A percentile compares a stretch with the other conserved stretches of the same genome.
Conservation (phyloP, 2,329 filamentous ascomycete species). For the Talaromyces verruculosus region DNA sequence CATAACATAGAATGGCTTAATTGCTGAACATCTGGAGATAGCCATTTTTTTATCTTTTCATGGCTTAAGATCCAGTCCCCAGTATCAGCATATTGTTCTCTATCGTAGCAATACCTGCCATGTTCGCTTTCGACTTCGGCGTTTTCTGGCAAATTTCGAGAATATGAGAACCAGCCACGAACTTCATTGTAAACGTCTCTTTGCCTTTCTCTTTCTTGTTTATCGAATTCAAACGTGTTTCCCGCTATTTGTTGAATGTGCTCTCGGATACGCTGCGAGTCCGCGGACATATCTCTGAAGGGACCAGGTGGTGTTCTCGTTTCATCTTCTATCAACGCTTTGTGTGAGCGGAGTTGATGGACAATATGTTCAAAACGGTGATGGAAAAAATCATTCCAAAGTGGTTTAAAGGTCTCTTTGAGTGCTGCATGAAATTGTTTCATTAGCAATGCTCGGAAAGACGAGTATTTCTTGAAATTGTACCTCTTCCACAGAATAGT, state of each 20-base stretch:
- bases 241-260: not conserved
- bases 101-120: constrained; percentile 5
- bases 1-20: constrained; percentile 6
- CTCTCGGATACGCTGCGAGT: constrained; percentile 2
- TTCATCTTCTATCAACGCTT: constrained; percentile 9
- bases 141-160: not conserved
- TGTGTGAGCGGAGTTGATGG: not conserved
- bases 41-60: constrained; percentile 5
- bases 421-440: not conserved
- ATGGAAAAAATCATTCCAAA: constrained; percentile 7
- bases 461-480: not conserved
- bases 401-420: not conserved
- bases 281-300: not conserved
- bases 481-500: constrained; percentile 9
- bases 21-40: not conserved
- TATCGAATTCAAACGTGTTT: not conserved
- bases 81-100: constrained; percentile 3
- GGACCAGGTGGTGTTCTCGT: not conserved
- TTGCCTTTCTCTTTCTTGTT: constrained; percentile 1
- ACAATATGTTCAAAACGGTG: not conserved
- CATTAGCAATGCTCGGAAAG: not conserved
- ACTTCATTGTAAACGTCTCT: constrained; percentile 1
- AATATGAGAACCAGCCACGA: not conserved
- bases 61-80: constrained; percentile 13
- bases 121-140: constrained; percentile 9